Conservation (phyloP, 2,329 filamentous ascomycete genomes). For the Scorias spongiosa region DNA sequence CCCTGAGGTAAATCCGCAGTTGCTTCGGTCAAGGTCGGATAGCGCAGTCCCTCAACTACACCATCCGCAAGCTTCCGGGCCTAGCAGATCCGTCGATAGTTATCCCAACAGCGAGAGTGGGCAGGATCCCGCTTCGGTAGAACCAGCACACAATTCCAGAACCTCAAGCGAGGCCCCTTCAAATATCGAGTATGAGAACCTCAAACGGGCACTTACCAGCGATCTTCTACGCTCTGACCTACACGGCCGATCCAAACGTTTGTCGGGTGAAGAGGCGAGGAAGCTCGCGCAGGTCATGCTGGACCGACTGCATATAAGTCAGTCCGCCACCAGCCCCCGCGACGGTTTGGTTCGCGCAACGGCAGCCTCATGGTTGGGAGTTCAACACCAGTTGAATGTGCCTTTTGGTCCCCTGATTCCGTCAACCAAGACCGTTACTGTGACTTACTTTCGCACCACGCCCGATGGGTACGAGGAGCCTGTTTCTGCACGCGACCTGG, state of each 20-base stretch:
- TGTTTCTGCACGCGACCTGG: slow-evolving; percentile 6
- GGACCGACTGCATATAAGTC: slow-evolving; percentile 19
- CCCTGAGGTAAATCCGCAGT: slow-evolving; percentile 8
- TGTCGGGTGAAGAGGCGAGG: slow-evolving; percentile 32
- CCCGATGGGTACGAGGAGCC: slow-evolving; percentile 19
- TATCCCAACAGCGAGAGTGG: slow-evolving; percentile 1
- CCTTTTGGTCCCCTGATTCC: slow-evolving; percentile 22
- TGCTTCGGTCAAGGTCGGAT: slow-evolving; percentile 1
- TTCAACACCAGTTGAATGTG: slow-evolving; percentile 18
- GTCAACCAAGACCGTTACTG: slow-evolving; percentile 23
- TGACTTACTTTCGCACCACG: slow-evolving; percentile 25
- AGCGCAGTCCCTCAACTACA: not conserved
- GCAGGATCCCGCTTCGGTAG: not conserved
- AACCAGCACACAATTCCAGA: not conserved
- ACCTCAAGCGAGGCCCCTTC: not conserved
- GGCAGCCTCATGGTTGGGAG: slow-evolving; percentile 28
- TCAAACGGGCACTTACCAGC: slow-evolving; percentile 31
- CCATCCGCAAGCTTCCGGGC: not conserved
- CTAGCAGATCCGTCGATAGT: not conserved
- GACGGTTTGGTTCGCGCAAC: slow-evolving; percentile 20
- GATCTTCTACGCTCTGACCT: slow-evolving; percentile 33
- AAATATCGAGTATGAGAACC: slow-evolving; percentile 22
- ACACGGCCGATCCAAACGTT: slow-evolving; percentile 21
- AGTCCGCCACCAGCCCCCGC: slow-evolving; percentile 11
- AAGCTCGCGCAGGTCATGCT: slow-evolving; percentile 31